Evolutionary conservation across 2,329 filamentous ascomycete species (phyloP).

Genomic region (Phialemonium atrogriseum): DNA sequence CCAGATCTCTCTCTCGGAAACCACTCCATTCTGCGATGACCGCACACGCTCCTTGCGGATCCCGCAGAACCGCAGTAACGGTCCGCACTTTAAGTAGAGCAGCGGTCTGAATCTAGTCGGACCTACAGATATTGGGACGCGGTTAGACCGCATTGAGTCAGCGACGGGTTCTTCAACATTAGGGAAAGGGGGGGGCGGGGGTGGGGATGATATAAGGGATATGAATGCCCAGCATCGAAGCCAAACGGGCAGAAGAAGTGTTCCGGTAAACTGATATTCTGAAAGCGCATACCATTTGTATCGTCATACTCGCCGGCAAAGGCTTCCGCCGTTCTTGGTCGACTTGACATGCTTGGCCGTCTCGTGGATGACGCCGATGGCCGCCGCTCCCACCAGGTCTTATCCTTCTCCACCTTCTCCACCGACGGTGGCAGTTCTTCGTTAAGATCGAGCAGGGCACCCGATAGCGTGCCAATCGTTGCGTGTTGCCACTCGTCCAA

Average conservation of each 20-base stretch:
- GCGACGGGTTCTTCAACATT: too few species aligned
- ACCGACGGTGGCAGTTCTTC: conserved; percentile 22
- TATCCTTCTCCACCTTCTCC: conserved; percentile 36
- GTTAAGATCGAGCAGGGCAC: conserved; percentile 52
- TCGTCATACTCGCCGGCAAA: conserved; percentile 64
- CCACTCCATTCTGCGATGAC: conserved; percentile 23
- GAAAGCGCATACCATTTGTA: conserved; percentile 44
- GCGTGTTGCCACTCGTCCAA: conserved; percentile 69
- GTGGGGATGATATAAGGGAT: too few species aligned
- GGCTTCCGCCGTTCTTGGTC: conserved; percentile 49
- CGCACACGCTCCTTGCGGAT: conserved; percentile 55
- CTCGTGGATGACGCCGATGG: conserved; percentile 36
- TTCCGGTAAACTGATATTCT: too few species aligned
- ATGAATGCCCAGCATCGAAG: too few species aligned
- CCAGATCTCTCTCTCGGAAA: conserved; percentile 69
- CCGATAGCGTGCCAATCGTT: conserved; percentile 51
- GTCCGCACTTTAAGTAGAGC: conserved; percentile 82
- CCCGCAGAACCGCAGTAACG: conserved; percentile 82
- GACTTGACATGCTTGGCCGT: conserved; percentile 35
- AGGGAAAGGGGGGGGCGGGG: too few species aligned
- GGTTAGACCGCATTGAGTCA: too few species aligned
- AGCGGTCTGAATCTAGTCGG: conserved; percentile 73
- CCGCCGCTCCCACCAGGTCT: conserved; percentile 70
- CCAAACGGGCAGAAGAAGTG: too few species aligned
- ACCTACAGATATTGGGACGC: conserved; percentile 22